Conservation (phyloP, 345 rosid species). For the Corchorus olitorius region DNA sequence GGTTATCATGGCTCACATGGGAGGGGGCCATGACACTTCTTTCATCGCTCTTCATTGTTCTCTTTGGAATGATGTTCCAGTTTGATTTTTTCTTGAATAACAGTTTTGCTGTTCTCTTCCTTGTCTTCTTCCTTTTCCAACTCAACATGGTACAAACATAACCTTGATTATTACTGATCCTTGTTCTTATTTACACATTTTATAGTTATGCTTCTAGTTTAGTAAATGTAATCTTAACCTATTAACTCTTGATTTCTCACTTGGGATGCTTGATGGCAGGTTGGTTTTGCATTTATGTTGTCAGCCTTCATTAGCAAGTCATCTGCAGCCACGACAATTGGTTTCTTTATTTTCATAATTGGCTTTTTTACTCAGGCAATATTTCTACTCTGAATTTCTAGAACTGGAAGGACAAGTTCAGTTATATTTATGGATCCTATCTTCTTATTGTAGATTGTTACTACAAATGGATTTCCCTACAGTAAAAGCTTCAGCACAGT, state of each 20-base stretch:
- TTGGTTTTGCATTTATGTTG: slow-evolving; percentile 81
- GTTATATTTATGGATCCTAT: slow-evolving; percentile 21
- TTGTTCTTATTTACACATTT: slow-evolving; percentile 6
- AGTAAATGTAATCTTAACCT: slow-evolving; percentile 7
- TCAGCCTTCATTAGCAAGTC: slow-evolving; percentile 86
- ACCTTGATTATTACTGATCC: not conserved
- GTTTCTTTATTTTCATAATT: slow-evolving; percentile 75
- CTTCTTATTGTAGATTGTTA: slow-evolving; percentile 51
- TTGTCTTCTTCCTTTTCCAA: slow-evolving; percentile 85
- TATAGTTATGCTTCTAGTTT: slow-evolving; percentile 7
- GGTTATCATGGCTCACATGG: slow-evolving; percentile 93
- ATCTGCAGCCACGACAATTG: slow-evolving; percentile 71
- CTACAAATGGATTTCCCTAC: slow-evolving; percentile 70
- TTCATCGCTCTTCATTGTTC: slow-evolving; percentile 73
- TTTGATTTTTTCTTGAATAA: slow-evolving; percentile 89
- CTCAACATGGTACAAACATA: slow-evolving; percentile 68
- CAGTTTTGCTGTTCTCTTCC: slow-evolving; percentile 67
- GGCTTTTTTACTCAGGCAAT: slow-evolving; percentile 83
- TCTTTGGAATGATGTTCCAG: slow-evolving; percentile 96
- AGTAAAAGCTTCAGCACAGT: slow-evolving; percentile 21
- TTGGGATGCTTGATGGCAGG: slow-evolving; percentile 44
- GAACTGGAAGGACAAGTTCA: slow-evolving; percentile 6
- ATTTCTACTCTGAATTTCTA: slow-evolving; percentile 22
- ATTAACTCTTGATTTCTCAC: slow-evolving; percentile 18
- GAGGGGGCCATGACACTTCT: slow-evolving; percentile 65